Conservation (phyloP, 2,329 filamentous ascomycete species). For the Emergomyces orientalis region DNA sequence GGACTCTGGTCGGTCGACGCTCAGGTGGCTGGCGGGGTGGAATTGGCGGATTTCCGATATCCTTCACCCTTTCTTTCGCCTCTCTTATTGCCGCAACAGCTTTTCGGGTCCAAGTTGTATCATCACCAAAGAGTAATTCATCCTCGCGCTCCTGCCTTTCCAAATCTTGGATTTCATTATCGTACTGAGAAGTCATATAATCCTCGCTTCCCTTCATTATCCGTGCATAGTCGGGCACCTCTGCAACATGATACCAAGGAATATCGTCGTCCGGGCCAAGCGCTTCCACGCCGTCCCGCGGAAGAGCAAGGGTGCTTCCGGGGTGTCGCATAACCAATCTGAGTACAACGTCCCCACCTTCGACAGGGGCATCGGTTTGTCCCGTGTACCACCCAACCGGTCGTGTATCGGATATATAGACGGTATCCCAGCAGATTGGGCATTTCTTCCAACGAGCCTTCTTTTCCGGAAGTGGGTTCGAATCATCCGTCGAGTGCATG, state of each 20-base stretch:
- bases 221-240: constrained; percentile 86
- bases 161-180: constrained; percentile 67
- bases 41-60: constrained; percentile 56
- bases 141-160: constrained; percentile 74
- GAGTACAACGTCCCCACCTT: constrained; percentile 83
- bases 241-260: constrained; percentile 90
- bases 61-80: constrained; percentile 64
- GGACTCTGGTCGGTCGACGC: constrained; percentile 39
- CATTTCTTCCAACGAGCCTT: constrained; percentile 84
- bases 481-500: constrained; percentile 77
- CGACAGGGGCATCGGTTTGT: constrained; percentile 62
- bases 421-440: constrained; percentile 84
- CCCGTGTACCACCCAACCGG: constrained; percentile 87
- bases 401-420: constrained; percentile 84
- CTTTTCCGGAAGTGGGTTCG: constrained; percentile 52
- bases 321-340: constrained; percentile 73
- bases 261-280: constrained; percentile 64
- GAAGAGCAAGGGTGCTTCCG: constrained; percentile 76
- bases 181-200: constrained; percentile 76
- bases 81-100: constrained; percentile 66
- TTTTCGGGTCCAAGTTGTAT: constrained; percentile 84
- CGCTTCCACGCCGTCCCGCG: constrained; percentile 54
- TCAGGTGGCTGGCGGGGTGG: constrained; percentile 43
- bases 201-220: constrained; percentile 89
- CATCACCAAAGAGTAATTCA: constrained; percentile 82